These are phyloP conservation scores for Pistacia integerrima DNA, from an alignment of 345 rosid genomes.

Conservation along the genomic window DNA sequence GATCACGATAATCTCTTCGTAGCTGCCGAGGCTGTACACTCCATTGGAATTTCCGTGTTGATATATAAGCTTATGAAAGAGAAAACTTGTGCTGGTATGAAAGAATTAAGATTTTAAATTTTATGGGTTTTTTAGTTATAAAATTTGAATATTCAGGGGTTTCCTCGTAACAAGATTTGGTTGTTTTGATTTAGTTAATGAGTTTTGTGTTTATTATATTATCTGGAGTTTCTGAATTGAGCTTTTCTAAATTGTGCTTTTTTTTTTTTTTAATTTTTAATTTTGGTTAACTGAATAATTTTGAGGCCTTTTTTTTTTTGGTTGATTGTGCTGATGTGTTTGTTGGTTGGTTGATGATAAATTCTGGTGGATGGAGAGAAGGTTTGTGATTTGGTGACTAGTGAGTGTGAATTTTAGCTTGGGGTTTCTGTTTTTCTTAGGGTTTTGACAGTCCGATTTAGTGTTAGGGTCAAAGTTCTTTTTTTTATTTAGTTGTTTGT, in stretches of 20 bases:
- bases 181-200: background rate
- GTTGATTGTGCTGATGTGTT: constrained; percentile 2
- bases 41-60: constrained; percentile 89
- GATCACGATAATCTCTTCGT: constrained; percentile 99
- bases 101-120: background rate
- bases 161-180: background rate
- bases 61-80: constrained; percentile 96
- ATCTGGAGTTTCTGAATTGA: background rate
- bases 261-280: too few relatives aligned
- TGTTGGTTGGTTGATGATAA: background rate
- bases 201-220: background rate
- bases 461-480: background rate
- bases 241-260: background rate
- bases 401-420: background rate
- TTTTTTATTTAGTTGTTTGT: background rate
- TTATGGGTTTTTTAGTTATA: background rate
- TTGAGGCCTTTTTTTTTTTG: background rate
- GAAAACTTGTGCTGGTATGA: constrained; percentile 80
- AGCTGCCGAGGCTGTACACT: constrained; percentile 98
- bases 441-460: background rate
- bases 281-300: background rate
- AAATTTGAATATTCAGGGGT: background rate
- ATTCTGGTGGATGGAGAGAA: background rate
- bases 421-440: background rate
- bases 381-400: background rate